Evolutionary conservation across 176 grass and related monocot species (phyloP).

Genomic region (Stipa capillata): DNA sequence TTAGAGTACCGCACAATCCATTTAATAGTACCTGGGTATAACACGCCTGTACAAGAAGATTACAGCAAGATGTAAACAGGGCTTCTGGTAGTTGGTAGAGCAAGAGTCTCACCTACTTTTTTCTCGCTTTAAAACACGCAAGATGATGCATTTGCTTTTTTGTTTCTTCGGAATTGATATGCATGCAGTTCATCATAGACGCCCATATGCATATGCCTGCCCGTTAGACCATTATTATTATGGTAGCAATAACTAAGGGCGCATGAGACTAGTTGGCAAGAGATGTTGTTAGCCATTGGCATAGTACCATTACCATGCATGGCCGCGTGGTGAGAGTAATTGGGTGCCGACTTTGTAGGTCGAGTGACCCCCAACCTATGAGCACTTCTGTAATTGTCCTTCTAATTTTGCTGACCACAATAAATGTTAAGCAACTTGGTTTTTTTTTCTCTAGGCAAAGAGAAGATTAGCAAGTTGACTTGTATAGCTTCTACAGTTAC

Average conservation of each 20-base stretch:
- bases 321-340: constrained; percentile 18
- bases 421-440: constrained; percentile 16
- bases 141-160: not conserved
- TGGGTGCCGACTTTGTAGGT: constrained; percentile 43
- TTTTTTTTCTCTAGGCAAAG: not conserved
- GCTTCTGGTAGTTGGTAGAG: not conserved
- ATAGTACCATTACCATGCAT: constrained; percentile 12
- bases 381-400: constrained; percentile 20
- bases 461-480: not conserved
- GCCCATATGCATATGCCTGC: not conserved
- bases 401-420: constrained; percentile 37
- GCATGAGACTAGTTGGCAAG: constrained; percentile 19
- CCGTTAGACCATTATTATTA: constrained; percentile 25
- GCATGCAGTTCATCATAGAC: not conserved
- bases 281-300: not conserved
- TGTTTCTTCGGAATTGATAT: constrained; percentile 17
- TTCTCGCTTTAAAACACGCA: not conserved
- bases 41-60: not conserved
- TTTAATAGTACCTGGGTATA: not conserved
- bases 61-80: not conserved
- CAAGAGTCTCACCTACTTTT: constrained; percentile 23
- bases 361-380: constrained; percentile 18
- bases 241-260: constrained; percentile 14
- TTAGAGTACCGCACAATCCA: not conserved
- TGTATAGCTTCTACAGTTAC: not conserved